phyloP scores from a whole-genome alignment of 441 rosid genomes.

The Capsella rubella region DNA sequence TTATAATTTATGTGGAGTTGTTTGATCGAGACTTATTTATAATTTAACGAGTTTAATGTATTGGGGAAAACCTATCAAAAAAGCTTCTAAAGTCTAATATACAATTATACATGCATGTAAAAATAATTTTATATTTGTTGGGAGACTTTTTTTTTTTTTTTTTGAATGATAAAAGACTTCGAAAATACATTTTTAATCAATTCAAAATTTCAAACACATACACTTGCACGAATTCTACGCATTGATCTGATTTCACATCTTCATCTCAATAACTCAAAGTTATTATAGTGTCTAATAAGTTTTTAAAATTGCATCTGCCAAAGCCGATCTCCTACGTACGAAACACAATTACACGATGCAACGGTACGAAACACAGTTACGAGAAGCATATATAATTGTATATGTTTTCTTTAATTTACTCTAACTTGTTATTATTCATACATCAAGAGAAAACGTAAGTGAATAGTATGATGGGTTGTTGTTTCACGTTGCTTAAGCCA shows the following conservation, averaged over 20 bases:
- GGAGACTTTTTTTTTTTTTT: too few relatives aligned
- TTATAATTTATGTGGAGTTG: background rate
- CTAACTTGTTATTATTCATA: background rate
- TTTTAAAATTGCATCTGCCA: background rate
- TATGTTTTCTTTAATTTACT: background rate
- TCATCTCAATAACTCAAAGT: background rate
- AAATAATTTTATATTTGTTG: too few relatives aligned
- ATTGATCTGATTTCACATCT: background rate
- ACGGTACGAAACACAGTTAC: background rate
- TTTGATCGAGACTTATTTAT: slow-evolving; percentile 1
- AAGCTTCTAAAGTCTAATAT: too few relatives aligned
- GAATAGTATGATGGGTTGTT: background rate
- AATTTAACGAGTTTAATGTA: background rate
- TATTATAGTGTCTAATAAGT: background rate
- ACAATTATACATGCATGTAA: too few relatives aligned
- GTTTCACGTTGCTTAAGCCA: background rate
- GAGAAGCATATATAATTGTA: background rate
- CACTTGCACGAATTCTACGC: too few relatives aligned
- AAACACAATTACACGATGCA: background rate
- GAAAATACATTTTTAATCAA: too few relatives aligned
- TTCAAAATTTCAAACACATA: too few relatives aligned
- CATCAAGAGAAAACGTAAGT: background rate
- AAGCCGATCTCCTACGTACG: background rate
- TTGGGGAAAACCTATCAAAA: background rate
- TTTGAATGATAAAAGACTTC: too few relatives aligned